A percentile compares a stretch with the other conserved stretches of the same genome.
phyloP scores from a whole-genome alignment of 345 rosid species.

The Melaleuca alternifolia region DNA sequence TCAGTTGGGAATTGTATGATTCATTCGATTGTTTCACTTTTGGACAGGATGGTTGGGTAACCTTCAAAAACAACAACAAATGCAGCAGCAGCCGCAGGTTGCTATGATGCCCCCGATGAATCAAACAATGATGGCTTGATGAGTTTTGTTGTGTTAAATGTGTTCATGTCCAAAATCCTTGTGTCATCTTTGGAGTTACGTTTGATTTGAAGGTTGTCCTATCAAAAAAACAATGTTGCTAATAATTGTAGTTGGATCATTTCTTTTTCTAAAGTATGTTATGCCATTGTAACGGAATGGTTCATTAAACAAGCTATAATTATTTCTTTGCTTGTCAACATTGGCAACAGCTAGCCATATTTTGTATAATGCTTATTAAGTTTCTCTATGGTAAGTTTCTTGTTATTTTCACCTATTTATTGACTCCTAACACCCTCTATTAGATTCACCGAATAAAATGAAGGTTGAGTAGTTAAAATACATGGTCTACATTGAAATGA shows the following conservation, averaged over 20 bases:
- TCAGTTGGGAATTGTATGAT: too few relatives aligned
- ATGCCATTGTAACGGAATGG: neutral
- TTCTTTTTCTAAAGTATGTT: neutral
- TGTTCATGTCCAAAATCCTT: neutral
- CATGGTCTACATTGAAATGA: too few relatives aligned
- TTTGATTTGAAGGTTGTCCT: neutral
- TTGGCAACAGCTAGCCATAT: neutral
- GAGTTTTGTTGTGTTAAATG: neutral
- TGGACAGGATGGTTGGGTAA: constrained; percentile 51
- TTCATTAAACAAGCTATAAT: neutral
- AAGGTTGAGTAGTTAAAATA: too few relatives aligned
- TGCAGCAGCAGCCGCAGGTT: constrained; percentile 20
- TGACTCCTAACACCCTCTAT: too few relatives aligned
- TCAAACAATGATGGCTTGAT: constrained; percentile 34
- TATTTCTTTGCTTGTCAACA: neutral
- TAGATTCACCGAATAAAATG: too few relatives aligned
- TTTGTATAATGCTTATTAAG: neutral
- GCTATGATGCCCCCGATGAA: constrained; percentile 34
- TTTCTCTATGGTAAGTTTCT: neutral
- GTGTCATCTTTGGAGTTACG: neutral
- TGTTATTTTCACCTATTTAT: too few relatives aligned
- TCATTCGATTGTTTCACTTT: neutral
- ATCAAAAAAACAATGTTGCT: neutral
- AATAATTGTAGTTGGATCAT: neutral
- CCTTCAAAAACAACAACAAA: constrained; percentile 1